Evolutionary conservation across 345 rosid genomes (phyloP), one percentile per base, ranked within the genome.

Genomic region (Camelina hispida): DNA sequence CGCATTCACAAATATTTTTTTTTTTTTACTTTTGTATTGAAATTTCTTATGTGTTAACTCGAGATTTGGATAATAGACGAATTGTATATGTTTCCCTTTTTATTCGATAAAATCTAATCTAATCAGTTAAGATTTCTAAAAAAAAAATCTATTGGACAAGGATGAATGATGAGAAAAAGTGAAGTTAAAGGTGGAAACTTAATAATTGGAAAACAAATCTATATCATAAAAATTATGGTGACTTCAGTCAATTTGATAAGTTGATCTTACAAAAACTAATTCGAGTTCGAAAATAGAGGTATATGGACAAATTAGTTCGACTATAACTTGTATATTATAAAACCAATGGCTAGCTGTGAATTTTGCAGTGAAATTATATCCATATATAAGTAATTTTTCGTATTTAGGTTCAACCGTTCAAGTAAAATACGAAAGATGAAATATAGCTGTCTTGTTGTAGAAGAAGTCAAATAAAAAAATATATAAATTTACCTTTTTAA

Each of bases 1-100:
- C 79, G 79, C 79, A 62, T 75, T 68, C 5, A 4, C 5, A 4
- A 4, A 28, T 28, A 28, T 0, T 4, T 28, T 28, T 25, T 25
- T 28, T 28, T 3, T 2, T 34, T n/a, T n/a, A n/a, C n/a, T n/a
- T 34, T 34, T 6, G 6, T 4, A 42, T 42, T 42, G 0, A 37
- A 3, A 40, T 40, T 40, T 40, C 14, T 3, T 40, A 40, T n/a
- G 3, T 9, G 0, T 2, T 1, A 7, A 8, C 10, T 38, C 42
- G 4, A 3, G 13, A 38, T 12, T 42, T 42, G n/a, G 6, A 42
- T 1, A 4, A 13, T 13, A 2, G 0, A 9, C 13, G 9, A 34
- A 34, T 7, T 34, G 9, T 7, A 7, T 40, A 4, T 11, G 43
- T 10, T 9, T 38, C 1, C 14, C 14, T 13, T 38, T 10, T 38